phyloP scores from a whole-genome alignment of 805 yeast species.

The Wickerhamiella sorbophila region DNA sequence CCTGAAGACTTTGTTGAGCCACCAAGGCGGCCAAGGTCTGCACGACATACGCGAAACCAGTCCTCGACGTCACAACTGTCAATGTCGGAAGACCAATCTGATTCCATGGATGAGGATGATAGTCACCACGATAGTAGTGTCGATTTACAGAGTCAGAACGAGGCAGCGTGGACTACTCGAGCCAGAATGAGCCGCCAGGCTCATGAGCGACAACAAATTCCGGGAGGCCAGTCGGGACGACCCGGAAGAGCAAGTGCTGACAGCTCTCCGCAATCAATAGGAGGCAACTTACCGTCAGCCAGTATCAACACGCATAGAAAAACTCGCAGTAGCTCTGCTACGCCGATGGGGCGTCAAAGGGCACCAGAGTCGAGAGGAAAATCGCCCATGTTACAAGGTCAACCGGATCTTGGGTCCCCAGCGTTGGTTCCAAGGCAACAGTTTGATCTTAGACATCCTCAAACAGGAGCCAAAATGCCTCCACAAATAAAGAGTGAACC shows the following conservation, averaged over 20 bases:
- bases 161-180: too few relatives aligned
- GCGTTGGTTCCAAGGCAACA: neutral
- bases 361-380: too few relatives aligned
- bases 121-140: constrained; percentile 14
- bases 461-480: neutral
- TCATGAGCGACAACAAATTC: neutral
- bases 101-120: constrained; percentile 10
- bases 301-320: neutral
- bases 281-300: neutral
- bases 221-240: too few relatives aligned
- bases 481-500: too few relatives aligned
- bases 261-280: neutral
- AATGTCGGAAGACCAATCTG: neutral
- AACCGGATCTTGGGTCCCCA: neutral
- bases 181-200: too few relatives aligned
- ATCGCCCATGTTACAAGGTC: too few relatives aligned
- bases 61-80: neutral
- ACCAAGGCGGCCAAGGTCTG: neutral
- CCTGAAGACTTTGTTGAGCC: constrained; percentile 16
- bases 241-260: neutral
- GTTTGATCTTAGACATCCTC: neutral
- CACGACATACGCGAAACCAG: constrained; percentile 1
- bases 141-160: too few relatives aligned
- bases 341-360: too few relatives aligned
- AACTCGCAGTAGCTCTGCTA: neutral